A percentile compares a stretch with the other conserved stretches of the same genome.
Conservation (phyloP, 352 stramenopile species). For the Blastocystis sp. region DNA sequence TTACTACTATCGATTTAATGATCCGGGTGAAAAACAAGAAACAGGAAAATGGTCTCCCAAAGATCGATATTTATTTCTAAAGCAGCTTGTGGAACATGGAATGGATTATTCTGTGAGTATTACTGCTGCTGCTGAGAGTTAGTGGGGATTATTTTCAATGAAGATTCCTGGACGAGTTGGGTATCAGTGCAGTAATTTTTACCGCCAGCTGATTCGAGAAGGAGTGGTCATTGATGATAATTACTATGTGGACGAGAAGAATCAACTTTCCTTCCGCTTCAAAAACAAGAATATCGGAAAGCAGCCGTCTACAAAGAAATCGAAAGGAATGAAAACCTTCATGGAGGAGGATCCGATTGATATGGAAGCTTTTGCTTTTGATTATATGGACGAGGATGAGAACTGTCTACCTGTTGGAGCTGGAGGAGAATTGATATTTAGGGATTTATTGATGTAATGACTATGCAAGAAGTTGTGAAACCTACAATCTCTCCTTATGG, state of each 20-base stretch:
- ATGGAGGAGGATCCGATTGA: background rate
- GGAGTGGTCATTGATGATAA: slow-evolving; percentile 70
- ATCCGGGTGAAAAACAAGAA: slow-evolving; percentile 66
- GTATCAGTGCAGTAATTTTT: slow-evolving; percentile 71
- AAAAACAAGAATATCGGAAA: background rate
- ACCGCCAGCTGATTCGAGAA: slow-evolving; percentile 69
- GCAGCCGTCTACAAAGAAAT: slow-evolving; percentile 25
- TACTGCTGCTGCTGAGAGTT: background rate
- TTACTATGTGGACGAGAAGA: slow-evolving; percentile 68
- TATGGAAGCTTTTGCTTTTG: background rate
- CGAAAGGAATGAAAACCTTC: background rate
- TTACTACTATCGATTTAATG: slow-evolving; percentile 71
- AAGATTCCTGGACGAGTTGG: slow-evolving; percentile 70
- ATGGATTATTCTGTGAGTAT: slow-evolving; percentile 68
- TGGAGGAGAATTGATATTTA: background rate
- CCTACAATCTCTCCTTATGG: slow-evolving; percentile 65
- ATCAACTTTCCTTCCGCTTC: slow-evolving; percentile 67
- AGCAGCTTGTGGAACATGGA: slow-evolving; percentile 69
- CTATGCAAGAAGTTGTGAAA: slow-evolving; percentile 57
- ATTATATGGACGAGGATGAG: slow-evolving; percentile 3
- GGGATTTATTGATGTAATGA: slow-evolving; percentile 66
- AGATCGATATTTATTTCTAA: slow-evolving; percentile 69
- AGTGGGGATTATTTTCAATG: slow-evolving; percentile 70
- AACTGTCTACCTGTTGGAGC: slow-evolving; percentile 38
- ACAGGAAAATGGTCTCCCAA: slow-evolving; percentile 69